Base-by-base conservation (phyloP, 2,329 filamentous ascomycete species). In the Trichoderma asperellum region DNA sequence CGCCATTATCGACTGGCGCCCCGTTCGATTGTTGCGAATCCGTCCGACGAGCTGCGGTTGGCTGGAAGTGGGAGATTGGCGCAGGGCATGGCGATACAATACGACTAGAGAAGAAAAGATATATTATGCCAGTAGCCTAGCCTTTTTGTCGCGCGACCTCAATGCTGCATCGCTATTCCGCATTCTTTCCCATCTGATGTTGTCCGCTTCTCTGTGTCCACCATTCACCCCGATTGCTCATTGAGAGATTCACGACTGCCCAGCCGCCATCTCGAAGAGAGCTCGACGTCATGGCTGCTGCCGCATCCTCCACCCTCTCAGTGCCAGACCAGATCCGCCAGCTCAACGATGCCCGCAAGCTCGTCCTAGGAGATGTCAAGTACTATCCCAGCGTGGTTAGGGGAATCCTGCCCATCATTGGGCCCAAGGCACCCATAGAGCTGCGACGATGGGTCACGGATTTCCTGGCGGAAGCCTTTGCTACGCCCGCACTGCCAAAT, bases 371-470 rank as follows among this genome's bases (percentile, higher is more conserved):
- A 74, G 94, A 98, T 81, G 87, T 94, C 72, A 89, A 89, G 77
- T 93, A 96, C 82, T 99, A 98, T 80, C 90, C 91, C 62, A 93
- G 92, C 79, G 95, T 99, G 78, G 91, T 99, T 72, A 92, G 93
- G 77, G 94, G 93, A 59, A 93, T 98, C 72, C 84, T 98, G n/a
- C 94, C 94, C 68, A 94, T 98, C 76, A 92, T 97, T 80, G 90
- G 91, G 71, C 88, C 91, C 63, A 85, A 86, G 73, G 87, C 92
- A 72, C 87, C 88, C 71, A 82, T 97, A 68, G 93, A 97, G 80
- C 84, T 98, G 76, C 91, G 94, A 80, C 86, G 94, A 91, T 99
- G 96, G 96, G 96, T 95, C 32, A 91, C 94, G 72, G 94, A 97
- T 71, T 99, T 99, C 77, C 85, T 99, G 55, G 94, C 95, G 68